Percentiles rank a stretch among this genome's conserved stretches.
Evolutionary conservation across 2,329 filamentous ascomycete genomes (phyloP).

Genomic region (Westerdykella ornata): DNA sequence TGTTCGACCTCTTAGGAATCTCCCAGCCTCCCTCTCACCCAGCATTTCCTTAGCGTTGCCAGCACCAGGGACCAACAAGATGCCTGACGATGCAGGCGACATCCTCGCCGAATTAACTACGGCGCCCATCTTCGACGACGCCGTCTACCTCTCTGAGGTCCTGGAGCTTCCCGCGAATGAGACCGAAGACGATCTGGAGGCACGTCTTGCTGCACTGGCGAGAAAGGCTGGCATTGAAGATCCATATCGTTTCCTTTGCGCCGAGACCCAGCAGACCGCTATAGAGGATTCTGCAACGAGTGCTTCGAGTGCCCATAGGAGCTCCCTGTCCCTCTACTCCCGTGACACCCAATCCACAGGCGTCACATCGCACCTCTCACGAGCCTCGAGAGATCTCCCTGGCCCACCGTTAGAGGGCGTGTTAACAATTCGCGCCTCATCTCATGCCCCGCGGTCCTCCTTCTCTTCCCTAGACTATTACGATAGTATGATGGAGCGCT

Average conservation of each 20-base stretch:
- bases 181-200: conserved; percentile 29
- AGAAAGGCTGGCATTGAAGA: conserved; percentile 29
- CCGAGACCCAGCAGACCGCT: conserved; percentile 17
- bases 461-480: conserved; percentile 14
- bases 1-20: no score
- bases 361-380: conserved; percentile 29
- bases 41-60: no score
- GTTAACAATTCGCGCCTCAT: conserved; percentile 14
- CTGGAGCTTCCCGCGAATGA: conserved; percentile 20
- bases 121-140: conserved; percentile 33
- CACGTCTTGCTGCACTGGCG: conserved; percentile 22
- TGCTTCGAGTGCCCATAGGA: conserved; percentile 25
- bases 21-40: no score
- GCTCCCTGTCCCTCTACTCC: conserved; percentile 31
- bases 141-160: conserved; percentile 27
- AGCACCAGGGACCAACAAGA: conserved; percentile 10
- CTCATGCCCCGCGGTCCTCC: conserved; percentile 11
- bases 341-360: conserved; percentile 33
- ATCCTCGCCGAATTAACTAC: conserved; percentile 18
- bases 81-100: conserved; percentile 23
- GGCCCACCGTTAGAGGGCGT: conserved; percentile 12
- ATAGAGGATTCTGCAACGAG: conserved; percentile 28
- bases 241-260: conserved; percentile 26
- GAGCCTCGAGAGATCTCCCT: conserved; percentile 27
- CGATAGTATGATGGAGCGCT: conserved; percentile 12